phyloP scores from a whole-genome alignment of 139 green algal species.

The Micractinium conductrix region DNA sequence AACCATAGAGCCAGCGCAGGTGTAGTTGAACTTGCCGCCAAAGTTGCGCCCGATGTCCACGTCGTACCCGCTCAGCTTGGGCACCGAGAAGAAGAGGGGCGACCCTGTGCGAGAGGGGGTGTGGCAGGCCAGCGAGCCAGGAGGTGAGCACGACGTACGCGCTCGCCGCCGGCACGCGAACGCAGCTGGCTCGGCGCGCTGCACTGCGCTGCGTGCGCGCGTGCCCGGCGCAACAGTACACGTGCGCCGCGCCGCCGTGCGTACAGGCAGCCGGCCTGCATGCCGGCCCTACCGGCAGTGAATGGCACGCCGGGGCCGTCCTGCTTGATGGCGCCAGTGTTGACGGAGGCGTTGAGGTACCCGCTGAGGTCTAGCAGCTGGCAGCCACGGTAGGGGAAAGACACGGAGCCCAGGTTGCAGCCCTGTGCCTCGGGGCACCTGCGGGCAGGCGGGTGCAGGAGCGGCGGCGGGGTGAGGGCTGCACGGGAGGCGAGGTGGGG shows the following conservation, averaged over 20 bases:
- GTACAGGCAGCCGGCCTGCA: not conserved
- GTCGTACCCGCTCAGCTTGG: conserved; percentile 32
- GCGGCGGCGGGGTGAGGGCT: not conserved
- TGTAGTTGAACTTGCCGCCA: conserved; percentile 37
- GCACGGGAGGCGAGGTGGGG: not conserved
- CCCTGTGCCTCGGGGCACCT: conserved; percentile 29
- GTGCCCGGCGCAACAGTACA: not conserved
- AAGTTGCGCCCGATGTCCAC: conserved; percentile 37
- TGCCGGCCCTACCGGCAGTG: not conserved
- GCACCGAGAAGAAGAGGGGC: conserved; percentile 32
- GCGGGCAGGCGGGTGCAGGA: not conserved
- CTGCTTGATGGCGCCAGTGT: conserved; percentile 17
- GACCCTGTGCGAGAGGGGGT: conserved; percentile 21
- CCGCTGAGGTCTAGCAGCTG: conserved; percentile 38
- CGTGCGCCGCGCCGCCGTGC: not conserved
- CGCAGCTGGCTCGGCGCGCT: not conserved
- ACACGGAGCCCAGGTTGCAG: conserved; percentile 2
- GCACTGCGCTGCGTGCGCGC: too few species aligned
- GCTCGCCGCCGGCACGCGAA: not conserved
- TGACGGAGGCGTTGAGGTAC: conserved; percentile 23
- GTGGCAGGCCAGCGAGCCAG: not conserved
- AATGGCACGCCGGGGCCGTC: conserved; percentile 29
- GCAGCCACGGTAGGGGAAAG: conserved; percentile 47
- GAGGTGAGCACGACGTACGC: not conserved
- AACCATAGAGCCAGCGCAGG: not conserved